Conservation (phyloP, 768 basidiomycete species). For the Russula compacta region DNA sequence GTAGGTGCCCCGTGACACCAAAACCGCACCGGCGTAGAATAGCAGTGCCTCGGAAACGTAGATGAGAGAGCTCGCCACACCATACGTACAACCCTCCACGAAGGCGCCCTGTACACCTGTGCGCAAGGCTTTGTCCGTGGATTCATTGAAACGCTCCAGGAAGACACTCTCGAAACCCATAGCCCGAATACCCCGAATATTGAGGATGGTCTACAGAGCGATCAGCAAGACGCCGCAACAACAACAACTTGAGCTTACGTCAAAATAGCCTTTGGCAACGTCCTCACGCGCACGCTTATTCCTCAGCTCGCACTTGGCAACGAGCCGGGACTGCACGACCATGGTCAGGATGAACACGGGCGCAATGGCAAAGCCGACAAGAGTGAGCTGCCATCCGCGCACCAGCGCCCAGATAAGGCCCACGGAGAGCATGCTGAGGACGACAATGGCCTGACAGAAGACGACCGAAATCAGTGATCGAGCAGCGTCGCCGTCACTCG, state of each 20-base stretch:
- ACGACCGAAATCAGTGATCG: constrained; percentile 65
- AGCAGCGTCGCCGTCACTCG: constrained; percentile 90
- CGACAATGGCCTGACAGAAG: constrained; percentile 62
- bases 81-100: constrained; percentile 76
- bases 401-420: constrained; percentile 87
- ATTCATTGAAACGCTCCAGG: constrained; percentile 53
- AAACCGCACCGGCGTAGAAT: constrained; percentile 84
- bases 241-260: constrained; percentile 41
- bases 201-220: constrained; percentile 51
- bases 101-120: constrained; percentile 78
- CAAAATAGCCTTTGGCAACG: constrained; percentile 77
- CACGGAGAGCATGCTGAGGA: constrained; percentile 69
- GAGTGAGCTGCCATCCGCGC: constrained; percentile 85
- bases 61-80: constrained; percentile 72
- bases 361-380: constrained; percentile 80
- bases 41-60: constrained; percentile 86
- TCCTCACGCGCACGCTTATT: constrained; percentile 87
- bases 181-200: constrained; percentile 77
- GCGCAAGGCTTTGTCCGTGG: constrained; percentile 48
- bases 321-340: constrained; percentile 63
- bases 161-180: constrained; percentile 80
- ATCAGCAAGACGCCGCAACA: constrained; percentile 1
- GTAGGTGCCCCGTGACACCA: constrained; percentile 74
- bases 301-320: constrained; percentile 58
- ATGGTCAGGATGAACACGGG: constrained; percentile 75